Percentiles rank a stretch among this genome's conserved stretches.
Evolutionary conservation across 306 rosid genomes (phyloP).

Genomic region (Cucurbita argyrosperma): DNA sequence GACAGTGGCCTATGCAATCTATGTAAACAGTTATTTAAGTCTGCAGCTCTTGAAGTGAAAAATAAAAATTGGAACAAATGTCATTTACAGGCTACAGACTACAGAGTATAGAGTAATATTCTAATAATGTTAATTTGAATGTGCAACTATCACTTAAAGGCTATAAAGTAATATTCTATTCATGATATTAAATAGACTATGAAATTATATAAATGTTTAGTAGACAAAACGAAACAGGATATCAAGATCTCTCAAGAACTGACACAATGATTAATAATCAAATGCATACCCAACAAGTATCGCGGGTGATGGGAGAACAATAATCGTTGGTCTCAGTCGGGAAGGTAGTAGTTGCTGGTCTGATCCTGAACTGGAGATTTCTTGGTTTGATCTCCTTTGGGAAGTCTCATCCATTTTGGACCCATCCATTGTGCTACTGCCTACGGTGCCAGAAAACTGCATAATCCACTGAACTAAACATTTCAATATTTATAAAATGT

Average conservation of each 20-base stretch:
- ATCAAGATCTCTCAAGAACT: not conserved
- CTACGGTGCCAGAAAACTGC: slow-evolving; percentile 21
- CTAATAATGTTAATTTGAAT: not conserved
- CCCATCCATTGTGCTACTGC: slow-evolving; percentile 43
- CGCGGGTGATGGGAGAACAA: slow-evolving; percentile 77
- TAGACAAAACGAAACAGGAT: not conserved
- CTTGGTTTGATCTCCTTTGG: slow-evolving; percentile 76
- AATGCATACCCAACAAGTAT: slow-evolving; percentile 84
- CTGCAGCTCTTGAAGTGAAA: not conserved
- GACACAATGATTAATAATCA: not conserved
- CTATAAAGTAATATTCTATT: not conserved
- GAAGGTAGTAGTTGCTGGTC: slow-evolving; percentile 42
- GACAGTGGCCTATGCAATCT: not conserved
- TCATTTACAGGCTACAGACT: not conserved
- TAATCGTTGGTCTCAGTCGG: slow-evolving; percentile 65
- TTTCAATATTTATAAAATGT: not conserved
- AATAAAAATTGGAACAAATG: not conserved
- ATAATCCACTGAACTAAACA: slow-evolving; percentile 8
- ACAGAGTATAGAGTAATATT: not conserved
- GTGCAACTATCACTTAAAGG: not conserved
- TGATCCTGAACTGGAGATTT: slow-evolving; percentile 52
- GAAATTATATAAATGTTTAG: not conserved
- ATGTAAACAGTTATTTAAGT: not conserved
- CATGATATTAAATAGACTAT: not conserved
- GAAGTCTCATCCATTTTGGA: slow-evolving; percentile 62